Evolutionary conservation across 2,329 filamentous ascomycete species (phyloP).

Genomic region (Hortaea werneckii): DNA sequence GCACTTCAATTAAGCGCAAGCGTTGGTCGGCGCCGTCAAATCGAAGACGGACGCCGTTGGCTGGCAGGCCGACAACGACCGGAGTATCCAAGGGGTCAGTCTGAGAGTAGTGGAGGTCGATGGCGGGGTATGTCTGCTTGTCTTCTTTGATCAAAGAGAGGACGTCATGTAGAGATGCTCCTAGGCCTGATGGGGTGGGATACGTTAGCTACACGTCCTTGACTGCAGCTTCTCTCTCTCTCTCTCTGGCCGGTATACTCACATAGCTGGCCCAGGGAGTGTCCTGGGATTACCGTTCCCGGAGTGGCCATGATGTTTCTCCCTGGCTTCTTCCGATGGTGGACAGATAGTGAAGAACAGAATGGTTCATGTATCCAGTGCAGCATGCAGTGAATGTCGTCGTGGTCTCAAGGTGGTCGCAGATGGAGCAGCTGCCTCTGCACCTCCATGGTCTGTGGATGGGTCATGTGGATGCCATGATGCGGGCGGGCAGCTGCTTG

Average conservation of each 20-base stretch:
- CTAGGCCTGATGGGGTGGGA: constrained; percentile 52
- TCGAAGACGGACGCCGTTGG: constrained; percentile 78
- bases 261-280: constrained; percentile 6
- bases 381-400: no score
- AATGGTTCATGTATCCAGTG: no score
- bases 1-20: constrained; percentile 77
- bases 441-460: neutral
- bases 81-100: constrained; percentile 63
- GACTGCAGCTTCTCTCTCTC: no score
- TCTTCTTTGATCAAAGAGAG: constrained; percentile 81
- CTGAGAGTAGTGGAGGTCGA: constrained; percentile 75
- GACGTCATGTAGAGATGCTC: constrained; percentile 83
- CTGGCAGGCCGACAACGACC: constrained; percentile 63
- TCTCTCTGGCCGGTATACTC: neutral
- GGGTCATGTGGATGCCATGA: constrained; percentile 1
- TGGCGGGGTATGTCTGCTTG: constrained; percentile 67
- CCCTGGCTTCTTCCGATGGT: no score
- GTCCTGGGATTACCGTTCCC: constrained; percentile 4
- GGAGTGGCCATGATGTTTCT: neutral
- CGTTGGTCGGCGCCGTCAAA: constrained; percentile 93
- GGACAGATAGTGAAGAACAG: no score
- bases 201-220: no score
- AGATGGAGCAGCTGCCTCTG: neutral
- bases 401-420: neutral
- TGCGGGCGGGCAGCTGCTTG: neutral